These are phyloP conservation scores for Pseudoscleropodium purum DNA, from an alignment of 225 moss, liverwort and hornwort genomes.

Conservation along the genomic window DNA sequence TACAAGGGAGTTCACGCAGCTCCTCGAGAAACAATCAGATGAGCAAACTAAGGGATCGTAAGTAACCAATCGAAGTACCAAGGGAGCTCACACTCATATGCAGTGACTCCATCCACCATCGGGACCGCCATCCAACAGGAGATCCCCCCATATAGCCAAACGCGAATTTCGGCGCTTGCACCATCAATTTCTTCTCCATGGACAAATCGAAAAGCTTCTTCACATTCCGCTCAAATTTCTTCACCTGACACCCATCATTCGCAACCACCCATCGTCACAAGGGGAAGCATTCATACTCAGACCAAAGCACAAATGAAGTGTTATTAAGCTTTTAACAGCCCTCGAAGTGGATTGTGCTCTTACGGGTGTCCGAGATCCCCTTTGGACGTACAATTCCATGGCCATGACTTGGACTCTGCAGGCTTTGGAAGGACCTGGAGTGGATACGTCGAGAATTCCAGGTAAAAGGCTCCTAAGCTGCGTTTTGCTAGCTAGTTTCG, in stretches of 20 bases:
- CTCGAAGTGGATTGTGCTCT: background rate
- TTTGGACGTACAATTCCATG: background rate
- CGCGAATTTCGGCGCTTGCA: background rate
- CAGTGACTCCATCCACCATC: constrained; percentile 11
- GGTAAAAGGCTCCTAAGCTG: background rate
- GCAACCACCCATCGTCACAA: background rate
- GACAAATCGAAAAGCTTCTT: constrained; percentile 6
- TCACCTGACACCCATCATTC: background rate
- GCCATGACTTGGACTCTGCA: background rate
- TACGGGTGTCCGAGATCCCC: background rate
- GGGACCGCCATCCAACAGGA: background rate
- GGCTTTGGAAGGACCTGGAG: background rate
- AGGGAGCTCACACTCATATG: background rate
- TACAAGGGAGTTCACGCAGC: background rate
- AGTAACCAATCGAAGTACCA: background rate
- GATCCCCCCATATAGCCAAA: constrained; percentile 6
- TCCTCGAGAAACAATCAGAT: background rate
- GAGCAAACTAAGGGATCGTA: background rate
- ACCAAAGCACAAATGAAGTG: background rate
- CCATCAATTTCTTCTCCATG: constrained; percentile 5
- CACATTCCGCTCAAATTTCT: background rate
- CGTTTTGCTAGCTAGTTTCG: background rate
- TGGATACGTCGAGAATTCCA: background rate
- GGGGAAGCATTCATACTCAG: background rate
- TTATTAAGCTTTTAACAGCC: background rate